Evolutionary conservation across 2,329 filamentous ascomycete species (phyloP).

Genomic region (Beauveria rudraprayagi): DNA sequence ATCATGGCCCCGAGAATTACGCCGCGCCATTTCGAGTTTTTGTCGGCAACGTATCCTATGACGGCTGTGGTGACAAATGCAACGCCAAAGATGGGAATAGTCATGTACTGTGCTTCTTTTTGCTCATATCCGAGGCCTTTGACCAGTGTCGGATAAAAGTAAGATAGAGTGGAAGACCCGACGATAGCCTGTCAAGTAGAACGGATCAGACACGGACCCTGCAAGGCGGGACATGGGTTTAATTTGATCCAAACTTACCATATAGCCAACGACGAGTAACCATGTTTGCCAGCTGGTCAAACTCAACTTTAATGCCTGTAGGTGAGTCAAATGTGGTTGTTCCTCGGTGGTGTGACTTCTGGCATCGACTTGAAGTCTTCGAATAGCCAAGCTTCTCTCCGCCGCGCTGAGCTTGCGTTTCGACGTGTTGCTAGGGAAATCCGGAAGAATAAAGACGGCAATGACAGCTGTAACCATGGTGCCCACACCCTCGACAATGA

Average conservation of each 20-base stretch:
- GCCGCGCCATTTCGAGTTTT: slow-evolving; percentile 36
- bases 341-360: slow-evolving; percentile 61
- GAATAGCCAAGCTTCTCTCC: slow-evolving; percentile 58
- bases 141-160: slow-evolving; percentile 47
- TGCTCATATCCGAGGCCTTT: slow-evolving; percentile 40
- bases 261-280: slow-evolving; percentile 33
- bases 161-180: slow-evolving; percentile 38
- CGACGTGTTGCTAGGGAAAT: slow-evolving; percentile 62
- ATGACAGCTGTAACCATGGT: slow-evolving; percentile 55
- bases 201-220: not conserved
- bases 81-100: slow-evolving; percentile 43
- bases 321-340: slow-evolving; percentile 57
- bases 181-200: slow-evolving; percentile 22
- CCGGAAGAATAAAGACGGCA: slow-evolving; percentile 63
- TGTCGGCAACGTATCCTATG: slow-evolving; percentile 40
- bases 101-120: slow-evolving; percentile 42
- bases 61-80: slow-evolving; percentile 41
- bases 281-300: slow-evolving; percentile 33
- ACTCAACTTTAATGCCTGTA: slow-evolving; percentile 44
- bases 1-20: slow-evolving; percentile 42
- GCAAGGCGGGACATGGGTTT: not conserved
- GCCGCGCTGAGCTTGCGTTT: slow-evolving; percentile 51
- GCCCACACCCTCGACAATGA: slow-evolving; percentile 55
- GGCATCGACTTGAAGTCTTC: slow-evolving; percentile 56
- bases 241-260: slow-evolving; percentile 18